Conservation (phyloP, 2,329 filamentous ascomycete species). For the Rhinocladiella similis region DNA sequence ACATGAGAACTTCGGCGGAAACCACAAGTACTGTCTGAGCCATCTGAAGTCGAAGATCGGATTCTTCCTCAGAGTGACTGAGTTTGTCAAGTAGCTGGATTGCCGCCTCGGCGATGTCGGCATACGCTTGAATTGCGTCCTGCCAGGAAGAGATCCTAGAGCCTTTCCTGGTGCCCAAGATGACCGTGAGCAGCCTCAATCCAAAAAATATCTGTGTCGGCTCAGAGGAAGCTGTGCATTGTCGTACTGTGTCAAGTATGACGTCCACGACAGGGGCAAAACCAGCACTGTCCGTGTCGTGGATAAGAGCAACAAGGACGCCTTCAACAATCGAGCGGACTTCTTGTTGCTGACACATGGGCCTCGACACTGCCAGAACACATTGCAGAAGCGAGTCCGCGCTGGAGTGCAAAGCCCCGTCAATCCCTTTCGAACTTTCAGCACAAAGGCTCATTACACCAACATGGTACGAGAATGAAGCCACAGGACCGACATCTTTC, state of each 20-base stretch:
- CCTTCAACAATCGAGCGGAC: conserved; percentile 61
- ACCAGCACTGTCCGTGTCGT: conserved; percentile 73
- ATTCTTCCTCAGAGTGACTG: neutral
- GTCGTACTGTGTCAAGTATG: conserved; percentile 54
- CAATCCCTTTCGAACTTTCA: conserved; percentile 70
- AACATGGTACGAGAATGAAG: conserved; percentile 67
- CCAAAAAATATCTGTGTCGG: conserved; percentile 50
- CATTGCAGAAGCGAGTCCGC: conserved; percentile 55
- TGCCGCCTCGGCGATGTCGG: conserved; percentile 53
- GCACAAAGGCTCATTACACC: conserved; percentile 91
- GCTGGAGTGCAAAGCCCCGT: conserved; percentile 59
- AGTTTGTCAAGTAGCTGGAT: neutral
- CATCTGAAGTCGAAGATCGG: conserved; percentile 10
- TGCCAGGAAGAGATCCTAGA: conserved; percentile 73
- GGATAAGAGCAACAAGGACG: conserved; percentile 76
- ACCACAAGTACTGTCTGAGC: conserved; percentile 45
- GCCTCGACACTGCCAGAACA: conserved; percentile 41
- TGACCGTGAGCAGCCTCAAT: conserved; percentile 64
- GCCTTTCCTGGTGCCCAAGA: conserved; percentile 80
- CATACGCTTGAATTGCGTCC: conserved; percentile 54
- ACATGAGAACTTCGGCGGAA: conserved; percentile 67
- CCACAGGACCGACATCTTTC: neutral
- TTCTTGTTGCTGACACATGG: conserved; percentile 49
- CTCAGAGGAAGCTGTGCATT: conserved; percentile 4
- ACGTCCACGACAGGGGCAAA: conserved; percentile 68